phyloP scores from a whole-genome alignment of 768 basidiomycete genomes.

The Kockovaella imperatae region DNA sequence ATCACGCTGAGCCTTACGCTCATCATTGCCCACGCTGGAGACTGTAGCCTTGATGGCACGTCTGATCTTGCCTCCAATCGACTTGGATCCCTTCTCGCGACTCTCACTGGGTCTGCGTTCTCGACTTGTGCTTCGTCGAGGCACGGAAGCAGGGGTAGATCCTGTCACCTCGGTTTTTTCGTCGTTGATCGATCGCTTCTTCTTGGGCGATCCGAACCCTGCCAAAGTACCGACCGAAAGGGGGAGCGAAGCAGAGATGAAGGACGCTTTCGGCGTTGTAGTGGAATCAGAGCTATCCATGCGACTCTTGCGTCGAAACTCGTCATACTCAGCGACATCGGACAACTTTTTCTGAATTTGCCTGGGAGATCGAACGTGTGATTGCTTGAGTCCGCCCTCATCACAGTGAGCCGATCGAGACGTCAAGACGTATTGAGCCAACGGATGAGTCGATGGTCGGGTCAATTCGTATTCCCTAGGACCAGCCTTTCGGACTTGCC shows the following conservation, averaged over 20 bases:
- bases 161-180: background rate
- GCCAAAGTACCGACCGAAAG: background rate
- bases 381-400: conserved; percentile 34
- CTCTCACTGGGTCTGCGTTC: conserved; percentile 16
- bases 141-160: background rate
- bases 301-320: too few relatives aligned
- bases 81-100: conserved; percentile 28
- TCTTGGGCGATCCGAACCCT: background rate
- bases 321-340: too few relatives aligned
- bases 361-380: background rate
- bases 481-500: conserved; percentile 23
- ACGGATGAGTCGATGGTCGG: background rate
- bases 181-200: background rate
- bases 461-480: conserved; percentile 37
- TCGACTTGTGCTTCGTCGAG: background rate
- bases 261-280: background rate
- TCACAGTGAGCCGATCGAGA: conserved; percentile 32
- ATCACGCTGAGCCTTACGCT: conserved; percentile 6
- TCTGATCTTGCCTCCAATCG: conserved; percentile 35
- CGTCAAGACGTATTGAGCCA: conserved; percentile 20
- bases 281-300: conserved; percentile 8
- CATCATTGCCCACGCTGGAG: conserved; percentile 8
- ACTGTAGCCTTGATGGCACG: conserved; percentile 27
- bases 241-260: background rate
- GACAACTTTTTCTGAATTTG: too few relatives aligned